Base-by-base conservation (phyloP, 805 yeast species). In the Kodamaea leandrae region DNA sequence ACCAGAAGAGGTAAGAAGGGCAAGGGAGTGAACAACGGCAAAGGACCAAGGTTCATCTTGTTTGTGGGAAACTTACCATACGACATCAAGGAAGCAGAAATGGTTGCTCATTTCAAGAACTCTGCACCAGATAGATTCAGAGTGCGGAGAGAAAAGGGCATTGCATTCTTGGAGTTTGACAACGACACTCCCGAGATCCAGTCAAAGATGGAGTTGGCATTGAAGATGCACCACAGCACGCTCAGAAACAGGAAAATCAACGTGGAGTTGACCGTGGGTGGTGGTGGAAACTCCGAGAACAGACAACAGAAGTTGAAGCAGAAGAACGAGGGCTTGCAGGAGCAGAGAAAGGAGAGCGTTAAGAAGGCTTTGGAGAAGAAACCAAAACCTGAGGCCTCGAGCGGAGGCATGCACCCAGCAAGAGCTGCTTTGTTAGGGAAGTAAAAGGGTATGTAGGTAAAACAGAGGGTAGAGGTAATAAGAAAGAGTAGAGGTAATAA, bases 191-290 rank as follows among this genome's bases (percentile, higher is more conserved):
- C 64, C 14, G 86, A 83, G 46, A 86, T 90, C 29, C 84, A 84
- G 52, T 76, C 80, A 45, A 77, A 83, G 45, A 82, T 93, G 82
- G 96, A 88, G 54, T 72, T 78, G 34, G 97, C 97, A 0, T 71
- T 93, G 52, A 71, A 83, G 48, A 76, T 86, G 71, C 96, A 93
- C 61, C 96, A 87, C 62, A 73, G 91, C 3, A 53, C 68, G 7
- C 58, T 91, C 48, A 74, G 78, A 43, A 73, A 76, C 32, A 74
- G 96, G 51, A 87, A 82, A 60, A 90, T 93, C 55, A 93, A 93
- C 57, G 97, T 93, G 25, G 99, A 93, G 61, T 73, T 93, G 53
- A 93, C 98, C 2, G 99, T 88, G 37, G 99, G 99, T 42, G 99
- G 99, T 30, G 99, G 99, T 36, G 97, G 97, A 42, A 91, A 91